Conservation (phyloP, 306 rosid species). For the Quercus berberidifolia region DNA sequence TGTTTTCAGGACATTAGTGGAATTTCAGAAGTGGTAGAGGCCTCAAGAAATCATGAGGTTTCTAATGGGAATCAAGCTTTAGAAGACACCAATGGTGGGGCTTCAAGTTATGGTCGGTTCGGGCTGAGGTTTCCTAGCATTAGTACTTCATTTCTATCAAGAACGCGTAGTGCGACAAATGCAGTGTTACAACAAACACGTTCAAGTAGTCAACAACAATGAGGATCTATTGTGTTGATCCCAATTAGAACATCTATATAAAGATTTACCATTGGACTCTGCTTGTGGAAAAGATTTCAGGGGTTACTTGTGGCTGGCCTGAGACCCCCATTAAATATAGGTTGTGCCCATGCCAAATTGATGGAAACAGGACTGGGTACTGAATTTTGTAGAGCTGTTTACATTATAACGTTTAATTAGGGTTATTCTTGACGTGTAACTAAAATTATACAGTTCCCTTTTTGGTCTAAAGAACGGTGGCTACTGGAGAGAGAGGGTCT, state of each 20-base stretch:
- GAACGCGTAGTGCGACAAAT: constrained; percentile 76
- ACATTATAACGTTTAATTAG: constrained; percentile 19
- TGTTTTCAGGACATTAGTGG: constrained; percentile 43
- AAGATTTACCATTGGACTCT: constrained; percentile 17
- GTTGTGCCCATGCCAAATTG: constrained; percentile 41
- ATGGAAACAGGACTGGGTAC: constrained; percentile 39
- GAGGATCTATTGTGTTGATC: constrained; percentile 17
- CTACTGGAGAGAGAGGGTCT: not conserved
- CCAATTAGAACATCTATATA: not conserved
- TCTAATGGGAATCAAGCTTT: constrained; percentile 14
- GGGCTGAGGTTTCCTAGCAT: constrained; percentile 44
- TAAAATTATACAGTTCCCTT: constrained; percentile 4
- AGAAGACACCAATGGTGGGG: constrained; percentile 29
- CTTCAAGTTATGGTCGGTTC: constrained; percentile 52
- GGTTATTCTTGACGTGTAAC: not conserved
- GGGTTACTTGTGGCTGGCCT: constrained; percentile 2
- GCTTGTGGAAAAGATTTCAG: constrained; percentile 9
- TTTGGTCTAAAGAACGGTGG: not conserved
- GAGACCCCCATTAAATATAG: constrained; percentile 19
- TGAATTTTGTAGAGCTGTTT: constrained; percentile 62
- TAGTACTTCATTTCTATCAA: constrained; percentile 39
- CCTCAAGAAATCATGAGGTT: constrained; percentile 5
- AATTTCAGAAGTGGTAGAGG: constrained; percentile 33
- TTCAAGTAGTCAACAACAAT: constrained; percentile 23
- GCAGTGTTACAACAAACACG: constrained; percentile 56